Percentiles rank a stretch among this genome's conserved stretches.
phyloP scores from a whole-genome alignment of 306 rosid species.

The Quercus glauca region DNA sequence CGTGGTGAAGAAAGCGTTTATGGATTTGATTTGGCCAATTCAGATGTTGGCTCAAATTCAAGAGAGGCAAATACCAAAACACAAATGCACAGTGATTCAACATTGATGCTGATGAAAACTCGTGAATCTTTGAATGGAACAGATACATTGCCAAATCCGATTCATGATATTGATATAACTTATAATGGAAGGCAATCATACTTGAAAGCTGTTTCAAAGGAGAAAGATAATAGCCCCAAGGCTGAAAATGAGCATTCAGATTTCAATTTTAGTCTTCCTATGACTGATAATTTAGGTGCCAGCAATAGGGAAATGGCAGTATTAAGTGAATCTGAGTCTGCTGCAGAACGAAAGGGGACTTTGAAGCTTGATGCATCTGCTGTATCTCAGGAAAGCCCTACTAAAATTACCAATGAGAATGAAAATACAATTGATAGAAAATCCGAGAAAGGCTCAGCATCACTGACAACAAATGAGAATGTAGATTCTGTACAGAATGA shows the following conservation, averaged over 20 bases:
- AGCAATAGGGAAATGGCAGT: not conserved
- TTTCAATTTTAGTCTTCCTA: not conserved
- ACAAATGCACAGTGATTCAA: conserved; percentile 1
- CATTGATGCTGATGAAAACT: conserved; percentile 13
- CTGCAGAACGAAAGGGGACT: not conserved
- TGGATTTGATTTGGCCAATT: conserved; percentile 16
- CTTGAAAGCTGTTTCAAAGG: not conserved
- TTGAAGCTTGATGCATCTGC: not conserved
- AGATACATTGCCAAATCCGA: not conserved
- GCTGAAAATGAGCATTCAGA: not conserved
- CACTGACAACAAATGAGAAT: not conserved
- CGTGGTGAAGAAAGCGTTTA: not conserved
- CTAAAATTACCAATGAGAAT: not conserved
- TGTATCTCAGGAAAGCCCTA: not conserved
- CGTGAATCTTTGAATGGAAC: conserved; percentile 15
- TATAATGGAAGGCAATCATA: conserved; percentile 14
- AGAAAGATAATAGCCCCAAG: not conserved
- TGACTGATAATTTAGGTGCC: not conserved
- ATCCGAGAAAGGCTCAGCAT: not conserved
- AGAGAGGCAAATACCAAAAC: conserved; percentile 8
- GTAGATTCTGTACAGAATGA: not conserved
- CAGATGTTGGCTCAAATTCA: conserved; percentile 6
- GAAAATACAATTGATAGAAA: not conserved
- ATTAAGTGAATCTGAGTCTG: conserved; percentile 1
- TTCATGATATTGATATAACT: not conserved